phyloP scores from a whole-genome alignment of 805 yeast genomes.

The Saturnispora kantuleensis region DNA sequence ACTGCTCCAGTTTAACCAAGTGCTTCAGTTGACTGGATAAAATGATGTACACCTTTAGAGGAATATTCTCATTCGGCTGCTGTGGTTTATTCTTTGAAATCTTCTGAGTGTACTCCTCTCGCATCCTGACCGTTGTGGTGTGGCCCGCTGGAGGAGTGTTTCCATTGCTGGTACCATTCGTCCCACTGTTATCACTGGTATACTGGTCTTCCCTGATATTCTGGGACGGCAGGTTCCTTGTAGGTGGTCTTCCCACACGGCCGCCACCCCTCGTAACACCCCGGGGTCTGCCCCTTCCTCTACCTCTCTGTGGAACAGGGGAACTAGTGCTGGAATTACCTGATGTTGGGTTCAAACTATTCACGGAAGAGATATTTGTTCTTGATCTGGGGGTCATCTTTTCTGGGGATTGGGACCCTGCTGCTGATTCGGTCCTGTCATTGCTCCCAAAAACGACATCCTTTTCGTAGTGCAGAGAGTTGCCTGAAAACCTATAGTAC shows the following conservation, averaged over 20 bases:
- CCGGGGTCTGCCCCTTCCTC: conserved; percentile 5
- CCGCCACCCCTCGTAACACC: conserved; percentile 5
- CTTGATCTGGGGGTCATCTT: background rate
- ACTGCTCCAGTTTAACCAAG: conserved; percentile 25
- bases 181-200: background rate
- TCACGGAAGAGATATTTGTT: background rate
- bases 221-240: too few species aligned
- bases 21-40: conserved; percentile 36
- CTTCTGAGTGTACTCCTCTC: conserved; percentile 25
- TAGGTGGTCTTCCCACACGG: conserved; percentile 1
- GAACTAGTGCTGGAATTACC: background rate
- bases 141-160: background rate
- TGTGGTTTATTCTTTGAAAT: conserved; percentile 25
- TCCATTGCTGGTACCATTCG: background rate
- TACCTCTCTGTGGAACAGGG: background rate
- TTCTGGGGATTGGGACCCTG: background rate
- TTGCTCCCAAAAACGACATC: conserved; percentile 25
- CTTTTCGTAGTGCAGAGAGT: conserved; percentile 34
- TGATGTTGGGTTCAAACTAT: too few species aligned
- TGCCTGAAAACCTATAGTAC: conserved; percentile 60
- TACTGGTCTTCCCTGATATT: background rate
- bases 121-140: conserved; percentile 6
- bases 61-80: conserved; percentile 13
- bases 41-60: conserved; percentile 29
- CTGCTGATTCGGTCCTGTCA: background rate